A percentile compares a stretch with the other conserved stretches of the same genome.
Conservation (phyloP, 2,329 filamentous ascomycete genomes). For the Colletotrichum caudatum region DNA sequence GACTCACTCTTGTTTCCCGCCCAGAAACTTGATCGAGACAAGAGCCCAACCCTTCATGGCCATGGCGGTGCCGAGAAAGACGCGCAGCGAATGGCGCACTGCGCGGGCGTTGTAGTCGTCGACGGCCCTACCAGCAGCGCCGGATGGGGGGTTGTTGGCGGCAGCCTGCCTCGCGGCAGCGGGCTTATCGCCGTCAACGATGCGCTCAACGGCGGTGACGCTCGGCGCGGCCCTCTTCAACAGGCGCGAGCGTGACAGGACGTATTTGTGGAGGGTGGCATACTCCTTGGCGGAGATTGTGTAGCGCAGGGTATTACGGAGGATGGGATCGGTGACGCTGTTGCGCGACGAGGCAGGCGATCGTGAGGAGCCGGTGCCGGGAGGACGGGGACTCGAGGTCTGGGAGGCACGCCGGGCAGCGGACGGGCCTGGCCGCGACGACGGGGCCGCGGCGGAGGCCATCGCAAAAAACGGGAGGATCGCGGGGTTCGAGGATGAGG, state of each 20-base stretch:
- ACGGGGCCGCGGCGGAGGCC: slow-evolving; percentile 39
- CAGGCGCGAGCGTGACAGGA: slow-evolving; percentile 77
- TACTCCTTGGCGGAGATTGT: slow-evolving; percentile 90
- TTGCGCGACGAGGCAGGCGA: slow-evolving; percentile 34
- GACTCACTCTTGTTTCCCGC: slow-evolving; percentile 61
- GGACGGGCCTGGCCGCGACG: slow-evolving; percentile 38
- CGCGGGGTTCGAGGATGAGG: neutral
- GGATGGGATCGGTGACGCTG: slow-evolving; percentile 70
- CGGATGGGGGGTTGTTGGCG: slow-evolving; percentile 42
- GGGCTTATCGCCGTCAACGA: slow-evolving; percentile 47
- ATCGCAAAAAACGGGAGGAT: slow-evolving; percentile 8
- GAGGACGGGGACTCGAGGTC: slow-evolving; percentile 30
- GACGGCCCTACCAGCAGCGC: slow-evolving; percentile 47
- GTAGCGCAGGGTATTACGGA: slow-evolving; percentile 88
- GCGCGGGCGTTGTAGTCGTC: slow-evolving; percentile 79
- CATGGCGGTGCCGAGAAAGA: slow-evolving; percentile 74
- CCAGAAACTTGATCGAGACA: slow-evolving; percentile 64
- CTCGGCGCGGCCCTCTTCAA: slow-evolving; percentile 67
- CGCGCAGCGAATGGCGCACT: slow-evolving; percentile 76
- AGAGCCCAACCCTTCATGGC: slow-evolving; percentile 70
- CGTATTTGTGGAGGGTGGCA: slow-evolving; percentile 83
- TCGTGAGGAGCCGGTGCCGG: slow-evolving; percentile 29
- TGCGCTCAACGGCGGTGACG: slow-evolving; percentile 68
- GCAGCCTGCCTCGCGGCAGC: slow-evolving; percentile 41
- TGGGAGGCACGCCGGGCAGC: slow-evolving; percentile 18